These are phyloP conservation scores for Podaxis carcinomalis DNA, from an alignment of 768 basidiomycete genomes.

Conservation along the genomic window DNA sequence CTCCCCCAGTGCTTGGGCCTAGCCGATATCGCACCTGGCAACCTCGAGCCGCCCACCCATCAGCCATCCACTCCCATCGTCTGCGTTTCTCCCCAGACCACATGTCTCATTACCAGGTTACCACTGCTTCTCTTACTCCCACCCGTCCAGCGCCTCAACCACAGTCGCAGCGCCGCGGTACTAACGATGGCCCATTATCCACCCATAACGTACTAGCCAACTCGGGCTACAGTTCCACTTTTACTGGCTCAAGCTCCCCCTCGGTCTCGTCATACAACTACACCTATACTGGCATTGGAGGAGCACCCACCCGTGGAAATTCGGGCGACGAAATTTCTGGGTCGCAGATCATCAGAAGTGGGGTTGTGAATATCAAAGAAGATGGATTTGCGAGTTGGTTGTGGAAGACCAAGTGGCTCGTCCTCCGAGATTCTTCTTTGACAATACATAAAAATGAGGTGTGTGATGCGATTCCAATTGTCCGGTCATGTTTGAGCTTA, in stretches of 20 bases:
- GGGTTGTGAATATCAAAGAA: conserved; percentile 87
- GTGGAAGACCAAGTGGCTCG: conserved; percentile 88
- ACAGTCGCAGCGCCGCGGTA: conserved; percentile 46
- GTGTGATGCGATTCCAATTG: conserved; percentile 22
- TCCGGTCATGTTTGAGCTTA: neutral
- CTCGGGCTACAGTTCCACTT: conserved; percentile 58
- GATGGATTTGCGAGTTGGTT: conserved; percentile 90
- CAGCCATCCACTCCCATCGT: conserved; percentile 7
- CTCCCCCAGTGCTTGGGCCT: neutral
- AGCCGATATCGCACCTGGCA: neutral
- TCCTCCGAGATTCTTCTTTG: conserved; percentile 76
- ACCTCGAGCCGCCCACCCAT: neutral
- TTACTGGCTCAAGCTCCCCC: conserved; percentile 45
- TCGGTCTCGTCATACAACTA: conserved; percentile 58
- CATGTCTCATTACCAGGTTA: conserved; percentile 36
- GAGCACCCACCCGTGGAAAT: conserved; percentile 57
- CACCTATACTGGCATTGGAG: conserved; percentile 80
- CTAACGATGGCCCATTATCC: conserved; percentile 31
- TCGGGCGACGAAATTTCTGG: conserved; percentile 25
- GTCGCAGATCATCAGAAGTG: conserved; percentile 57
- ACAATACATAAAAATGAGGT: conserved; percentile 92
- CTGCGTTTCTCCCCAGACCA: neutral
- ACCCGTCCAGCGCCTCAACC: conserved; percentile 75
- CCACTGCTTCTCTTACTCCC: conserved; percentile 62
- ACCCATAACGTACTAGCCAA: conserved; percentile 39